Evolutionary conservation across 768 basidiomycete species (phyloP).

Genomic region (Mycena alexandri): DNA sequence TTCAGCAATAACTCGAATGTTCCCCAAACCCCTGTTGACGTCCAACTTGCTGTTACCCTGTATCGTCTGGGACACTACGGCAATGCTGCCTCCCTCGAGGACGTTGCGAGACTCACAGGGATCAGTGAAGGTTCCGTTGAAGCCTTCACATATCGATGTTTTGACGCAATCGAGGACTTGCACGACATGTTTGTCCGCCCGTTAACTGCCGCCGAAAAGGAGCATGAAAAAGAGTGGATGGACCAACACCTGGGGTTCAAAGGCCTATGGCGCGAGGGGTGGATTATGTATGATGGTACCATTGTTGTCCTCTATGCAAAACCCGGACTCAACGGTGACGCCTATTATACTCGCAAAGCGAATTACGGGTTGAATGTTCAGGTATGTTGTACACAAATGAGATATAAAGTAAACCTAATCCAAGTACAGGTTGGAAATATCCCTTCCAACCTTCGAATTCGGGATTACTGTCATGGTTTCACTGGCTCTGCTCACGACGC

Average conservation of each 20-base stretch:
- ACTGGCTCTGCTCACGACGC: conserved; percentile 53
- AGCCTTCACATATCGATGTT: conserved; percentile 28
- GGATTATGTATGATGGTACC: conserved; percentile 53
- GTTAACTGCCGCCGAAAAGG: conserved; percentile 37
- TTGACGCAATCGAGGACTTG: conserved; percentile 14
- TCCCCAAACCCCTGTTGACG: conserved; percentile 30
- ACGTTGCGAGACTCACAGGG: conserved; percentile 35
- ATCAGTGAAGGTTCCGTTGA: conserved; percentile 36
- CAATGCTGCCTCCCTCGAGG: conserved; percentile 37
- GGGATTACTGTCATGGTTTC: conserved; percentile 48
- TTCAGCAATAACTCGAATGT: conserved; percentile 27
- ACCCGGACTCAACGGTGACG: conserved; percentile 47
- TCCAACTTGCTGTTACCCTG: conserved; percentile 32
- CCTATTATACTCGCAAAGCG: conserved; percentile 49
- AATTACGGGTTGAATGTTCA: conserved; percentile 54
- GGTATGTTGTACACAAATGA: conserved; percentile 31
- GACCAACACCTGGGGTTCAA: conserved; percentile 47
- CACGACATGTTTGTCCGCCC: conserved; percentile 3
- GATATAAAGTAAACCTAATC: no score
- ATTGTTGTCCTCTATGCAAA: conserved; percentile 46
- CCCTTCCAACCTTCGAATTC: conserved; percentile 45
- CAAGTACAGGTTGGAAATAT: conserved; percentile 50
- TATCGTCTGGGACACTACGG: conserved; percentile 20
- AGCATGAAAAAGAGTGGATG: conserved; percentile 51
- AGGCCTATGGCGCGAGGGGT: conserved; percentile 51